Evolutionary conservation across 1,284 basidiomycete genomes (phyloP), one percentile per base, ranked within the genome.

Genomic region (Heliocybe sulcata): DNA sequence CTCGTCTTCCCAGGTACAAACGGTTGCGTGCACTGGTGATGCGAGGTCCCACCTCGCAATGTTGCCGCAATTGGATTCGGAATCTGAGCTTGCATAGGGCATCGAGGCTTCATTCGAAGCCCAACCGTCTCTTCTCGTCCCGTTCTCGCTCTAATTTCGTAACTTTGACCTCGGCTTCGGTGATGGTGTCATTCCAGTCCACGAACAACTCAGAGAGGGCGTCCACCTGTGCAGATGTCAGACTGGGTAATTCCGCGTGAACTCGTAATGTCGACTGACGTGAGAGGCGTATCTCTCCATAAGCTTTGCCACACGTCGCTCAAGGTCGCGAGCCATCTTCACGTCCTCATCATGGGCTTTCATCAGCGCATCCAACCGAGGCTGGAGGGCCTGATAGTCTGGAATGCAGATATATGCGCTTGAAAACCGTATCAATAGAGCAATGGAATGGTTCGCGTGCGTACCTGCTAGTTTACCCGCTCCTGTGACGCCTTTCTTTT

Each of bases 171-270:
- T 90, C 88, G 2, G 82, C 77, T 48, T 80, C 78, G 14, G 76
- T 75, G 11, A 91, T 68, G 0, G 82, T 76, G 55, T 89, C 87
- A 59, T 91, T 87, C 88, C 89, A 92, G 16, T 79, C 80, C 8
- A 92, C 84, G 60, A 91, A 92, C 12, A 91, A 71, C 58, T 90
- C 88, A 3, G 88, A 92, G 1, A 91, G 72, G 0, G 80, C 78
- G 62, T 90, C 87, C 8, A 89, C 82, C 88, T 90, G 57, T 27
- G 25, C 29, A n/a, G 26, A 27, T 48, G 26, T 20, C 9, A 51
- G 45, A 26, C 29, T 16, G 16, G 16, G 12, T 29, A n/a, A 49
- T 45, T 16, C n/a, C 26, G 50, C 31, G 25, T 29, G 51, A 38
- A 26, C 12, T 8, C n/a, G n/a, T n/a, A n/a, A 35, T 25, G 26